Conservation (phyloP, 2,329 filamentous ascomycete genomes). For the Zalaria obscura region DNA sequence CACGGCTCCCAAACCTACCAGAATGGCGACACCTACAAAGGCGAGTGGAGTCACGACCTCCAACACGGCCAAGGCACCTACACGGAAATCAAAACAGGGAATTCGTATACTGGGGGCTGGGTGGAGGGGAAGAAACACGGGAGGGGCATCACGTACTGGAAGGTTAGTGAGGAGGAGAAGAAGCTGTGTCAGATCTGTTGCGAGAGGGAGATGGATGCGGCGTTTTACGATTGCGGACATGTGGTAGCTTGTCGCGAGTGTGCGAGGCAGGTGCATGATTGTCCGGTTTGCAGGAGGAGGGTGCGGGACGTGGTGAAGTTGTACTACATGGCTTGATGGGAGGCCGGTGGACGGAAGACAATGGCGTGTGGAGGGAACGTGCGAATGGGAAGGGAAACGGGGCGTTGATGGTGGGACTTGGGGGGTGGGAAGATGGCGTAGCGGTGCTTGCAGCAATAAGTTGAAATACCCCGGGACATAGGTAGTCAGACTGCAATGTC, state of each 20-base stretch:
- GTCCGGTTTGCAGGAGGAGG: conserved; percentile 45
- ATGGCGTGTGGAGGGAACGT: too few relatives aligned
- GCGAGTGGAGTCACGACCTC: conserved; percentile 48
- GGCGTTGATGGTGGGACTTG: too few relatives aligned
- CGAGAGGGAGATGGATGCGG: conserved; percentile 42
- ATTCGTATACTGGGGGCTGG: conserved; percentile 48
- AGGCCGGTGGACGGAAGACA: conserved; percentile 3
- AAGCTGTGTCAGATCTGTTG: conserved; percentile 48
- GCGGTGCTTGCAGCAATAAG: too few relatives aligned
- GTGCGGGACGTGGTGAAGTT: conserved; percentile 45
- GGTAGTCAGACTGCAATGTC: too few relatives aligned
- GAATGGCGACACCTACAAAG: conserved; percentile 49
- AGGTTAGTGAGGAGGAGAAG: conserved; percentile 46
- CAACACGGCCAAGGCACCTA: conserved; percentile 45
- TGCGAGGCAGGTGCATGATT: conserved; percentile 42
- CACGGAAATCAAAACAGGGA: conserved; percentile 41
- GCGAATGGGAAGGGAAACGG: too few relatives aligned
- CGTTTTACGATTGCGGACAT: conserved; percentile 51
- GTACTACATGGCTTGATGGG: conserved; percentile 18
- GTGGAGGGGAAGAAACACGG: conserved; percentile 45
- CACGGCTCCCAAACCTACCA: conserved; percentile 41
- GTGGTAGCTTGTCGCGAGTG: conserved; percentile 47
- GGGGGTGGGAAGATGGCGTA: too few relatives aligned
- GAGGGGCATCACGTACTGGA: conserved; percentile 47
- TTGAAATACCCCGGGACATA: too few relatives aligned